Percentiles rank a stretch among this genome's conserved stretches.
Evolutionary conservation across 306 rosid species (phyloP).

Genomic region (Begonia loranthoides): DNA sequence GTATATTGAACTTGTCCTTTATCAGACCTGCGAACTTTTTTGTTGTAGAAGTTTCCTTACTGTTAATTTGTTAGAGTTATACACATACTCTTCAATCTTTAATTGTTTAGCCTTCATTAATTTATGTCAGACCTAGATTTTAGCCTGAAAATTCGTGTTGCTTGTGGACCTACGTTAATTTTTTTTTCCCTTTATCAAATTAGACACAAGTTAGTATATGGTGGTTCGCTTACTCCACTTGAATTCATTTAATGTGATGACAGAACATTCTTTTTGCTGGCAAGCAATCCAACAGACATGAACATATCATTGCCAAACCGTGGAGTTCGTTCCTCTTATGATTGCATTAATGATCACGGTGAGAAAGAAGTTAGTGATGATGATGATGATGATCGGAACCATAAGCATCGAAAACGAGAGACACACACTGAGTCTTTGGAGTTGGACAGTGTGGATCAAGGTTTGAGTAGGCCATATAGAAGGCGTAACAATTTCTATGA

Average conservation of each 20-base stretch:
- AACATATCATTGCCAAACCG: conserved; percentile 63
- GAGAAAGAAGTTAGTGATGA: conserved; percentile 96
- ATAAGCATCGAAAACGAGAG: conserved; percentile 14
- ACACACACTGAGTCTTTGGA: conserved; percentile 62
- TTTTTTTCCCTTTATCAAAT: too few relatives aligned
- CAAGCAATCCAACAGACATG: conserved; percentile 47
- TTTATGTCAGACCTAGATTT: too few relatives aligned
- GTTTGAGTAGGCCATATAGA: conserved; percentile 55
- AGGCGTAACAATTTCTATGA: conserved; percentile 58
- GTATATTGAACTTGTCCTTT: too few relatives aligned
- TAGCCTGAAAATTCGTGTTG: too few relatives aligned
- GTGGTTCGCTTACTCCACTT: too few relatives aligned
- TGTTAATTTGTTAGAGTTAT: too few relatives aligned
- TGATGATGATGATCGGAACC: conserved; percentile 92
- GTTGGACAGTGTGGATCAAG: conserved; percentile 61
- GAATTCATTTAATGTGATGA: conserved; percentile 13
- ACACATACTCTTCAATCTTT: too few relatives aligned
- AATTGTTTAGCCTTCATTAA: too few relatives aligned
- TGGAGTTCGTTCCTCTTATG: conserved; percentile 6
- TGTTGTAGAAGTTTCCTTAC: too few relatives aligned
- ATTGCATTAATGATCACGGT: conserved; percentile 12
- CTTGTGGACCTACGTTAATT: too few relatives aligned
- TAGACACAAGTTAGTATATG: too few relatives aligned
- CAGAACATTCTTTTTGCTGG: conserved; percentile 11
- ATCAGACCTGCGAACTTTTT: too few relatives aligned